A percentile compares a stretch with the other conserved stretches of the same genome.
These are phyloP conservation scores for Tylopilus vinaceipallidus DNA, from an alignment of 768 basidiomycete species.

Conservation along the genomic window DNA sequence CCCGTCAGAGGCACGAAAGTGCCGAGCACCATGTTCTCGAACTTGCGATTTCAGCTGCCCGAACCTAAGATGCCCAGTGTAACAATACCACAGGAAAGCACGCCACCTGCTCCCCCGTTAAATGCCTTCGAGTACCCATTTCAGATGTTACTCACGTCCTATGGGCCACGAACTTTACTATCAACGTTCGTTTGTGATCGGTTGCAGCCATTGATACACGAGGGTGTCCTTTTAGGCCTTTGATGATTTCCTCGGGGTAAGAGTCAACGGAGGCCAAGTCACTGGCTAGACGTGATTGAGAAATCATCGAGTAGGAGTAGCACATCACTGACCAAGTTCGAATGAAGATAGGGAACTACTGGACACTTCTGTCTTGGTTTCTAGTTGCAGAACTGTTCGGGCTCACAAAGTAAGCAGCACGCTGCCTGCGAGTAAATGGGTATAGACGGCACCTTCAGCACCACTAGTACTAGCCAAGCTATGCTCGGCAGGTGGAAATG, in stretches of 20 bases:
- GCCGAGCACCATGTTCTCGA: background rate
- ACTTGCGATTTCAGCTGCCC: constrained; percentile 17
- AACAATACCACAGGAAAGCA: constrained; percentile 26
- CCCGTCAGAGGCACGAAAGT: background rate
- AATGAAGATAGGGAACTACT: constrained; percentile 4
- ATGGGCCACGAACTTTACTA: constrained; percentile 14
- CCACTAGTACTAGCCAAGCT: constrained; percentile 1
- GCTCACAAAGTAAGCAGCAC: background rate
- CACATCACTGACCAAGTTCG: constrained; percentile 8
- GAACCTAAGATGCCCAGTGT: constrained; percentile 23
- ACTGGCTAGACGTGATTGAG: constrained; percentile 9
- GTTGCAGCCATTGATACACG: background rate
- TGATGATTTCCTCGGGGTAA: constrained; percentile 3
- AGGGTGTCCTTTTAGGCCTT: background rate
- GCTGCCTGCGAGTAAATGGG: no score
- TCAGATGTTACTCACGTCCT: constrained; percentile 9
- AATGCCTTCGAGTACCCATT: background rate
- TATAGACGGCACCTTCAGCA: no score
- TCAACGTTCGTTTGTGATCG: background rate
- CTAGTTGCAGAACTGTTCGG: constrained; percentile 6
- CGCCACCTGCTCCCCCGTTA: constrained; percentile 15
- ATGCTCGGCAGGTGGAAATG: background rate
- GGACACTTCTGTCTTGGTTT: background rate
- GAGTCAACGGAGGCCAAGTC: background rate
- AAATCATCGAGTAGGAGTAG: background rate